These are phyloP conservation scores for Carex kokanica DNA, from an alignment of 176 grass and related monocot species.

Conservation along the genomic window DNA sequence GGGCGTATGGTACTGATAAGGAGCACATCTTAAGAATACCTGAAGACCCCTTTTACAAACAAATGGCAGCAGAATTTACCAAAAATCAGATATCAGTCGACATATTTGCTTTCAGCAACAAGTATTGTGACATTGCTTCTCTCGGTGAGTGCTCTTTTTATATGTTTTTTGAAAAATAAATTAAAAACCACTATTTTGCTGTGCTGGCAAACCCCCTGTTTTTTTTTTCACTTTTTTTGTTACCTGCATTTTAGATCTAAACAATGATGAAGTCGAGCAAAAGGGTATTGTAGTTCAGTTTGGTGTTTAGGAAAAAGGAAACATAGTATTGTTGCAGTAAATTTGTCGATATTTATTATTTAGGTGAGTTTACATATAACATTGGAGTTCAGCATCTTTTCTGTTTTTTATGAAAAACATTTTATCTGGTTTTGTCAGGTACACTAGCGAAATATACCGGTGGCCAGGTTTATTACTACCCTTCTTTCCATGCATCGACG, in stretches of 20 bases:
- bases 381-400: neutral
- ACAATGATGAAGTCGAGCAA: neutral
- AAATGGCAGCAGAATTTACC: constrained; percentile 96
- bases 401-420: constrained; percentile 19
- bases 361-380: neutral
- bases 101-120: constrained; percentile 84
- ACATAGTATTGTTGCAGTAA: neutral
- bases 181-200: neutral
- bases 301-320: neutral
- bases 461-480: constrained; percentile 92
- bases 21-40: constrained; percentile 69
- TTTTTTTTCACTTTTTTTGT: neutral
- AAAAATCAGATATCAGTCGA: constrained; percentile 89
- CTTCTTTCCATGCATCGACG: constrained; percentile 59
- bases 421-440: constrained; percentile 41
- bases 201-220: neutral
- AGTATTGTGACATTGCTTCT: constrained; percentile 88
- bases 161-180: neutral
- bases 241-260: neutral
- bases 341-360: neutral
- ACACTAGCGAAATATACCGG: constrained; percentile 89
- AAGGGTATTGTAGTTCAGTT: neutral
- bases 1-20: constrained; percentile 90
- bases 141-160: constrained; percentile 51
- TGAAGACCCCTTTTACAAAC: constrained; percentile 96